Base-by-base conservation (phyloP, 2,329 filamentous ascomycete genomes). In the Colletotrichum higginsianum region DNA sequence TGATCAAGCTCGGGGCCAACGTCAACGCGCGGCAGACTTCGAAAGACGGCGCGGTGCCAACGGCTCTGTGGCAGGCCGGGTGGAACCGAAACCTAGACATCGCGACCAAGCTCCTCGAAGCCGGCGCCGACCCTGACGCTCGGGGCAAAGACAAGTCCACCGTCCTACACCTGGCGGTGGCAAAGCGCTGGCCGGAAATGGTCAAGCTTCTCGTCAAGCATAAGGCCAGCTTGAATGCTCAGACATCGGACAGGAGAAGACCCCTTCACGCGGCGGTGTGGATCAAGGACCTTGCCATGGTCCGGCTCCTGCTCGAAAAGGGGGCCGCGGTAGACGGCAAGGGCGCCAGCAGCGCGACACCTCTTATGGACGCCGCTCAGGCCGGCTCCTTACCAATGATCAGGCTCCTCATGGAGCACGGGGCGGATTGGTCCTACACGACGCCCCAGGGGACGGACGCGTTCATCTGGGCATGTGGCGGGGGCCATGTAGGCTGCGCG, bases 181-280 rank as follows among this genome's bases (percentile, higher is more conserved):
- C 40, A 9, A 55, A 57, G 23, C 66, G 46, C 12, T 68, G 44
- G 35, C 38, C 40, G 9, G 49, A 46, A 23, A 53, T 66, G 53
- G 60, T 44, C 7, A 40, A 50, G 30, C 53, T 72, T 7, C 47
- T 72, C 11, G 18, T 61, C 21, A 56, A 40, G 26, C 13, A 53
- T 30, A 61, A 61, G 18, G 70, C 66, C 23, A 38, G 60, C 13
- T 9, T 64, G 21, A 30, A 70, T 16, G 60, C 57, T 13, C 40
- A 60, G 18, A 21, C 49, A n/a, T 42, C 44, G 5, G 46, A 56
- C n/a, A 30, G 52, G 21, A 58, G 60, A 16, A 60, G 58, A 16
- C 66, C 66, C 9, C 66, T 72, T 2, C 66, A 72, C 5, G 12
- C 35, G 16, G 70, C 66, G 7, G 58, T 60, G 8, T 57, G 46